Conservation (phyloP, 257 asterid genomes). For the Solanum chiquidenum region DNA sequence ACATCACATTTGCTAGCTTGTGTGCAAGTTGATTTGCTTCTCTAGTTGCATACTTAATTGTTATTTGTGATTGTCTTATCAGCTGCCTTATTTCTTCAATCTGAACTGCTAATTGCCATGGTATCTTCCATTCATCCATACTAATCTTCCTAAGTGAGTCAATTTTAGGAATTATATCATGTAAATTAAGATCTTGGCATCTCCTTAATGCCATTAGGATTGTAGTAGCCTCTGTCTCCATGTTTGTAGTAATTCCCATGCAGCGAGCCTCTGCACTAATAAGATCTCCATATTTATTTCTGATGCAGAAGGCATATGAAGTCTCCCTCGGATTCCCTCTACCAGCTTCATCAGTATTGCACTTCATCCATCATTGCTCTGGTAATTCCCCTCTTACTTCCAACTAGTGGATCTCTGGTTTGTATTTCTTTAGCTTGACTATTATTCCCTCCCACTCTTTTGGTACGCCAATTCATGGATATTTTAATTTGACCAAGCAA, state of each 20-base stretch:
- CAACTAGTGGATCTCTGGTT: background rate
- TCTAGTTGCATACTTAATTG: background rate
- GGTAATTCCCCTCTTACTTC: background rate
- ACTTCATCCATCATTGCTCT: background rate
- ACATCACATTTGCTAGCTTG: background rate
- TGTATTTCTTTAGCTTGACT: background rate
- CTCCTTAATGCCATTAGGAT: background rate
- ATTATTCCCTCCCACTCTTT: background rate
- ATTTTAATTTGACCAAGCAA: background rate
- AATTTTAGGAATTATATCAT: too few relatives aligned
- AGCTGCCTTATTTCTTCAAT: background rate
- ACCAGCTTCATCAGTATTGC: background rate
- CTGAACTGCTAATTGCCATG: background rate
- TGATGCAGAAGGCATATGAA: background rate
- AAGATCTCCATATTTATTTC: background rate
- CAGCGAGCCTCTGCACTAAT: background rate
- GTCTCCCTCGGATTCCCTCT: background rate
- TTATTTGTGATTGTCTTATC: background rate
- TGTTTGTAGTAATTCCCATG: background rate
- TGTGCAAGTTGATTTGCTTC: background rate
- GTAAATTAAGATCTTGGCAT: too few relatives aligned
- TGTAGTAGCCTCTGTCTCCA: background rate
- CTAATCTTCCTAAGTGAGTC: background rate
- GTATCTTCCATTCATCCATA: background rate
- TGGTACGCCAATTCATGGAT: too few relatives aligned